Percentiles rank a stretch among this genome's conserved stretches.
Evolutionary conservation across 345 rosid species (phyloP).

Genomic region (Noccaea bulbosa): DNA sequence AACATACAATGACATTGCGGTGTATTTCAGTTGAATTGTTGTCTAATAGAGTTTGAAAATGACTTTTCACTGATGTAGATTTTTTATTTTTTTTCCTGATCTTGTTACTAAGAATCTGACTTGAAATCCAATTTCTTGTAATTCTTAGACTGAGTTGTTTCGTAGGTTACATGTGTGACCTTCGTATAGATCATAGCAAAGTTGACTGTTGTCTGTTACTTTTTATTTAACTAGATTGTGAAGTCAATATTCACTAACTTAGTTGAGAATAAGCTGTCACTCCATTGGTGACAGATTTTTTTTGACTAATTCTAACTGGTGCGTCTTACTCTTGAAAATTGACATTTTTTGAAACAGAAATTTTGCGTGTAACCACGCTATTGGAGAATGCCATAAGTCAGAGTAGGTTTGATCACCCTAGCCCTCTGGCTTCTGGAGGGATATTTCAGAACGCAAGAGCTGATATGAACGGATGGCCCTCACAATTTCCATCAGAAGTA

Average conservation of each 20-base stretch:
- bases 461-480: conserved; percentile 91
- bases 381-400: conserved; percentile 99
- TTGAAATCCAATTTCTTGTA: conserved; percentile 10
- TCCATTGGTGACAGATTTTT: conserved; percentile 62
- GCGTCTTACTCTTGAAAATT: conserved; percentile 95
- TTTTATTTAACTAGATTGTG: conserved; percentile 42
- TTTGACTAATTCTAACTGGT: conserved; percentile 86
- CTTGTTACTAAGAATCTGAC: not conserved
- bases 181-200: conserved; percentile 19
- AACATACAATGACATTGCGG: not conserved
- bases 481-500: conserved; percentile 99
- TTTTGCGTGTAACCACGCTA: conserved; percentile 97
- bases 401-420: conserved; percentile 98
- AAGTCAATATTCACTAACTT: conserved; percentile 49
- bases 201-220: conserved; percentile 16
- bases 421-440: conserved; percentile 95
- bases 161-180: conserved; percentile 10
- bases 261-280: conserved; percentile 57
- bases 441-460: conserved; percentile 94
- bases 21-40: conserved; percentile 15
- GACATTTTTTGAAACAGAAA: conserved; percentile 99
- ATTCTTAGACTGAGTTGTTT: conserved; percentile 19
- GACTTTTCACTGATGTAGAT: not conserved
- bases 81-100: conserved; percentile 22
- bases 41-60: conserved; percentile 18